Base-by-base conservation (phyloP, 2,329 filamentous ascomycete genomes). In the Hypoxylon sp. region DNA sequence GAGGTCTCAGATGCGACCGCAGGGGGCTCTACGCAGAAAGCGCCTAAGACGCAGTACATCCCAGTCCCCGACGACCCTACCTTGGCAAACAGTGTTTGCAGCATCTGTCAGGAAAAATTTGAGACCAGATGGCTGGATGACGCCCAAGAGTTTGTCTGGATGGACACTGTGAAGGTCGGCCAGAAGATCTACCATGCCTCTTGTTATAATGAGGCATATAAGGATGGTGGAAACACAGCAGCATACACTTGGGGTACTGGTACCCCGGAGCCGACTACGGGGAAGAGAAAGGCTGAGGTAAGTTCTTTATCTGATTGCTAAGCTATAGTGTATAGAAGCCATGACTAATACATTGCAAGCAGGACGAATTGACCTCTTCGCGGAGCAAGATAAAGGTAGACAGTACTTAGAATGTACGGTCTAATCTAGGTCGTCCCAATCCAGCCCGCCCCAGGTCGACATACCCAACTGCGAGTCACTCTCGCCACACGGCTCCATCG, bases 101-200 rank as follows among this genome's bases (percentile, higher is more conserved):
- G 93, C 1, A 97, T 99, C 70, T 98, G 95, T 76, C 94, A 97
- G 76, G 95, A 99, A 75, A 91, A 91, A 69, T 98, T 99, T 72
- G 91, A 96, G 79, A 93, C 91, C 68, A 91, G 91, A 68, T 98
- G 93, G 91, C 89, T 94, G 6, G 93, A 96, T 71, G 93, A 96
- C 66, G 91, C 91, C 17, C 93, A 98, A 77, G 94, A 99, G 73
- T 98, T 94, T 86, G 94, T 99, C 41, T 98, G 95, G 92, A 90
- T 93, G 77, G 94, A 99, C 77, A 92, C 94, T 0, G 84, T 91
- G 52, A 86, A 90, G 68, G 87, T 96, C 28, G 91, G 91, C 34
- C 87, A 85, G 58, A 88, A 92, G 66, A 90, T 95, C 15, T 98
- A 93, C 72, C 95, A 99, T 77, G 93, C 90, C 10, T 96, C 89